These are phyloP conservation scores for Fusarium sororula DNA, from an alignment of 2,329 filamentous ascomycete genomes.

Conservation along the genomic window DNA sequence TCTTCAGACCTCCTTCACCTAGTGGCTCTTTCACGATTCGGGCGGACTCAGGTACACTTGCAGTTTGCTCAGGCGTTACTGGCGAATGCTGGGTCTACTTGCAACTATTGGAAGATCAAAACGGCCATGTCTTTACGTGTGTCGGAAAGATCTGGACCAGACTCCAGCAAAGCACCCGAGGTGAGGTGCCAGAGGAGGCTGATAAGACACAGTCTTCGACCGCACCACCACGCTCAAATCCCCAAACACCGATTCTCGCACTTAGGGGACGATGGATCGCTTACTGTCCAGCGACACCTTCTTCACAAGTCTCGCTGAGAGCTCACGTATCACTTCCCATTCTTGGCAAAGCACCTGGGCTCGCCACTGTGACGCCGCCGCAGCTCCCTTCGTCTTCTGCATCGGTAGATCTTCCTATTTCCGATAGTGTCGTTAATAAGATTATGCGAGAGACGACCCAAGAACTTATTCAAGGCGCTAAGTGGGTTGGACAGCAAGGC, in stretches of 20 bases:
- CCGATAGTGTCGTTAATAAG: conserved; percentile 77
- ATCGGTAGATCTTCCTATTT: conserved; percentile 75
- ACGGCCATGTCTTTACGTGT: conserved; percentile 66
- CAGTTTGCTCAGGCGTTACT: conserved; percentile 81
- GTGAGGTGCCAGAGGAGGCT: conserved; percentile 57
- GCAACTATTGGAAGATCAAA: conserved; percentile 56
- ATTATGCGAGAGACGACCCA: conserved; percentile 83
- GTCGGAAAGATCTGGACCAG: conserved; percentile 93
- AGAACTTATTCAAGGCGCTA: conserved; percentile 77
- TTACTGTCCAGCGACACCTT: conserved; percentile 77
- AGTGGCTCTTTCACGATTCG: conserved; percentile 78
- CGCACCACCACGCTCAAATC: conserved; percentile 52
- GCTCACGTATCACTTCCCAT: conserved; percentile 69
- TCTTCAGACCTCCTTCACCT: conserved; percentile 75
- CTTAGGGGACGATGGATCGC: conserved; percentile 80
- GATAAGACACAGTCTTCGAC: conserved; percentile 52
- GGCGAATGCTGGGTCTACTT: conserved; percentile 87
- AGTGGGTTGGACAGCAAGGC: conserved; percentile 81
- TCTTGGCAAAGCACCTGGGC: conserved; percentile 63
- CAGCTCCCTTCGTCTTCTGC: conserved; percentile 73
- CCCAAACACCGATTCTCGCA: conserved; percentile 72
- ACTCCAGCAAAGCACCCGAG: conserved; percentile 69
- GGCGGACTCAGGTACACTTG: conserved; percentile 75
- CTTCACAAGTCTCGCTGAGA: conserved; percentile 74
- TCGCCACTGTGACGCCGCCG: conserved; percentile 71